phyloP scores from a whole-genome alignment of 1,284 basidiomycete genomes.

The Pascua guehoae region DNA sequence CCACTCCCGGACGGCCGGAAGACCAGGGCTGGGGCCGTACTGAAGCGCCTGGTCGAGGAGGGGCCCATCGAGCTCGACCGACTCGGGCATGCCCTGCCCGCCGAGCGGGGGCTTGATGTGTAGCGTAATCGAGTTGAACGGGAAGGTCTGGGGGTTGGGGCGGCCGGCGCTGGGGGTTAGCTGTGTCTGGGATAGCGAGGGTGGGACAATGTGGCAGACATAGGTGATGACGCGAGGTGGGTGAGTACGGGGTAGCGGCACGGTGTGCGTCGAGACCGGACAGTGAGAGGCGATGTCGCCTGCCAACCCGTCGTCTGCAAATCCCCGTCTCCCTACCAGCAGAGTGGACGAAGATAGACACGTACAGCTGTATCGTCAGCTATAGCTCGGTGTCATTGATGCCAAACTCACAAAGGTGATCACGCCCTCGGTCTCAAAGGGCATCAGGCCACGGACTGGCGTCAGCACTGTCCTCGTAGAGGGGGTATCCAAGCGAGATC shows the following conservation, averaged over 20 bases:
- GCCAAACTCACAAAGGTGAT: conserved; percentile 65
- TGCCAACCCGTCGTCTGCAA: no score
- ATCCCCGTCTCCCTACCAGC: no score
- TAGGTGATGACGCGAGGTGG: no score
- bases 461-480: conserved; percentile 4
- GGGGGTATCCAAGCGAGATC: no score
- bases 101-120: conserved; percentile 51
- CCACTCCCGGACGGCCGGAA: conserved; percentile 63
- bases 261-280: no score
- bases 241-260: no score
- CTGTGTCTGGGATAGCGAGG: no score
- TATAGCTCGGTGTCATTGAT: not conserved
- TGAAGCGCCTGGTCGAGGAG: conserved; percentile 66
- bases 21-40: conserved; percentile 72
- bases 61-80: conserved; percentile 55
- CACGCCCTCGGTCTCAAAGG: conserved; percentile 74
- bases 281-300: no score
- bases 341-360: no score
- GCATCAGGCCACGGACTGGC: conserved; percentile 62
- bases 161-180: conserved; percentile 51
- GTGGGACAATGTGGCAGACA: no score
- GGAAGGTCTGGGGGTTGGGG: conserved; percentile 87
- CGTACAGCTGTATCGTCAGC: conserved; percentile 7
- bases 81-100: conserved; percentile 49
- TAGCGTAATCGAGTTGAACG: conserved; percentile 68